Base-by-base conservation (phyloP, 1,284 basidiomycete species). In the Moniliella sp. region DNA sequence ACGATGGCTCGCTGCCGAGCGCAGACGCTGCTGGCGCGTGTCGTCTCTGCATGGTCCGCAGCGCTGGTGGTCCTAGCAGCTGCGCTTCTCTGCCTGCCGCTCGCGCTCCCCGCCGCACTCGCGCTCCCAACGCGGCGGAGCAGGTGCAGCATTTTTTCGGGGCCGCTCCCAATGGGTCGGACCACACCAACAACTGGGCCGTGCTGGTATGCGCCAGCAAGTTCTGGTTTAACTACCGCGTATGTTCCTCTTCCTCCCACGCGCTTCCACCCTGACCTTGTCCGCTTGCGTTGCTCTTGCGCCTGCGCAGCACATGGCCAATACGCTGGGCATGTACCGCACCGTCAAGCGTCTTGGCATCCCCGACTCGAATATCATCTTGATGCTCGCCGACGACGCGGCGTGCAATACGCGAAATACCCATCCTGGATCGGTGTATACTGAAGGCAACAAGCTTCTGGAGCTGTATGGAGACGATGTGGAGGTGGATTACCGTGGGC, bases 151-250 rank as follows among this genome's bases (percentile, higher is more conserved):
- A 23, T 7, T 23, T 23, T n/a, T 23, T 23, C n/a, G 21, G n/a
- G n/a, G n/a, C n/a, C n/a, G n/a, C n/a, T n/a, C n/a, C n/a, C n/a
- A 9, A 39, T 0, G 31, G 33, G 4, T 39, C 43, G 0, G 41
- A 48, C 4, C 58, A 61, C 28, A 59, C 88, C 2, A 97, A 94
- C 58, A 97, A 97, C 61, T n/a, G 88, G 88, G 88, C 88, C 0
- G 86, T 99, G 1, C 67, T 97, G 15, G 84, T 94, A 1, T 86
- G 80, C 52, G 70, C 91, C 0, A 88, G 82, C 4, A 65, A 86
- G 39, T 93, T 86, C n/a, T 93, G 86, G 86, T 94, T 97, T 69
- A 97, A 97, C 61, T 97, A 97, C 55, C 68, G 88, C 25, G 84
- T 88, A 53, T 34, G 76, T 67, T 18, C n/a, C n/a, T n/a, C n/a